Evolutionary conservation across 2,329 filamentous ascomycete genomes (phyloP), one percentile per base, ranked within the genome.

Genomic region (Claviceps monticola): DNA sequence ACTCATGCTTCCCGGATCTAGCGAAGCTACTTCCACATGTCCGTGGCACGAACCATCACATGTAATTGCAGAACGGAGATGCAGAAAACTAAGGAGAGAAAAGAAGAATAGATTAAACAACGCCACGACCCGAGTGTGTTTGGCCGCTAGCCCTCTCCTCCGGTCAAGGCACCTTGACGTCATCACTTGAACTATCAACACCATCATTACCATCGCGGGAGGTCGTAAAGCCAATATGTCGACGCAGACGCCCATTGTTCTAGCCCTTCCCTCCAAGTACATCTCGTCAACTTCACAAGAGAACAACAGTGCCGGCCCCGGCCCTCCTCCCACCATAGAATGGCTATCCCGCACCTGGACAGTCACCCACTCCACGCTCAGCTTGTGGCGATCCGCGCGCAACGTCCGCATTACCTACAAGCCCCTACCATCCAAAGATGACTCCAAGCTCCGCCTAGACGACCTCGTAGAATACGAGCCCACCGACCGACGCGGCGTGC

Each of bases 341-440:
- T 86, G 78, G 74, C 76, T 88, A 46, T 67, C 73, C 50, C 73
- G 82, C 54, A 85, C 79, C 54, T 89, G 85, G 85, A 70, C 77
- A 59, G 83, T 89, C 52, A 86, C 84, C 11, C 83, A 88, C 69
- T 86, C 82, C 4, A 87, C 84, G 5, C 78, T 89, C 11, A 70
- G 78, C 56, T 89, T 93, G 84, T 94, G 88, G 88, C 81, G 81
- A 59, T 76, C 78, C 46, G 83, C 85, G 50, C 83, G 82, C 64
- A 93, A 93, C 67, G 86, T 94, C 14, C 76, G 78, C 60, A 91
- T 94, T 64, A 84, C 80, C 37, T 94, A 94, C 73, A 77, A 68
- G 9, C 65, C 75, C 0, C 73, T 86, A 8, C 61, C 68, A 11
- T 54, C 64, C 26, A 55, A 64, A 56, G 16, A 55, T 54, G 68